A percentile compares a stretch with the other conserved stretches of the same genome.
Evolutionary conservation across 2,329 filamentous ascomycete species (phyloP).

Genomic region (Ustilaginoidea virens): DNA sequence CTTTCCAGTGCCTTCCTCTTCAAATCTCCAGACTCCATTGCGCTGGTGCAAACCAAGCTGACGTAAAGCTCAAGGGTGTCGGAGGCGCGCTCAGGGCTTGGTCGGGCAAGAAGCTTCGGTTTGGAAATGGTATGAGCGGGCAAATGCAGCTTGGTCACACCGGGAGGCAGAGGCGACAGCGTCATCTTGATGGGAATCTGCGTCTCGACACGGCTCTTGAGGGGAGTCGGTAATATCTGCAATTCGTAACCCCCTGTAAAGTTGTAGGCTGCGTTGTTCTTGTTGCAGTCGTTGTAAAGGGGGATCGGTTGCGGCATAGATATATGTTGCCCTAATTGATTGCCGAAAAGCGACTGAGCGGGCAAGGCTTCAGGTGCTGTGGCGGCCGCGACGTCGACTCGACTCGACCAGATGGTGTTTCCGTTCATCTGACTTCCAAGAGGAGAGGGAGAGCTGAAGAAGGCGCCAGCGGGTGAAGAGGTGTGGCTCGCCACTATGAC

Average conservation of each 20-base stretch:
- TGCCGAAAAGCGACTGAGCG: conserved; percentile 12
- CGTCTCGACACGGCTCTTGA: conserved; percentile 89
- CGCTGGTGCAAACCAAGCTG: conserved; percentile 80
- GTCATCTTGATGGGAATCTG: conserved; percentile 83
- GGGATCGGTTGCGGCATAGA: conserved; percentile 13
- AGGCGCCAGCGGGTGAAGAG: conserved; percentile 29
- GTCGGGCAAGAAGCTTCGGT: conserved; percentile 73
- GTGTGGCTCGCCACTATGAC: conserved; percentile 34
- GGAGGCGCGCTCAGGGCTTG: conserved; percentile 44
- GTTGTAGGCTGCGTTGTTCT: conserved; percentile 12
- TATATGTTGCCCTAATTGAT: conserved; percentile 3
- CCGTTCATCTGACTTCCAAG: conserved; percentile 18
- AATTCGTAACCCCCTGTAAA: conserved; percentile 26
- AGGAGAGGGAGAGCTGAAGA: conserved; percentile 33
- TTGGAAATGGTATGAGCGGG: conserved; percentile 89
- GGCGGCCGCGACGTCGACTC: conserved; percentile 11
- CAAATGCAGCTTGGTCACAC: conserved; percentile 68
- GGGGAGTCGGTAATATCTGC: conserved; percentile 49
- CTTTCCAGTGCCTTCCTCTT: conserved; percentile 51
- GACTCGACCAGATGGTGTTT: conserved; percentile 21
- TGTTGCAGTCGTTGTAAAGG: conserved; percentile 11
- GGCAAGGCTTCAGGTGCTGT: conserved; percentile 11
- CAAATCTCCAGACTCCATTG: conserved; percentile 60
- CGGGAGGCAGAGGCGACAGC: conserved; percentile 57
- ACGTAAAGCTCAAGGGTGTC: conserved; percentile 70